phyloP scores from a whole-genome alignment of 352 stramenopile genomes.

The Phytophthora syringae region DNA sequence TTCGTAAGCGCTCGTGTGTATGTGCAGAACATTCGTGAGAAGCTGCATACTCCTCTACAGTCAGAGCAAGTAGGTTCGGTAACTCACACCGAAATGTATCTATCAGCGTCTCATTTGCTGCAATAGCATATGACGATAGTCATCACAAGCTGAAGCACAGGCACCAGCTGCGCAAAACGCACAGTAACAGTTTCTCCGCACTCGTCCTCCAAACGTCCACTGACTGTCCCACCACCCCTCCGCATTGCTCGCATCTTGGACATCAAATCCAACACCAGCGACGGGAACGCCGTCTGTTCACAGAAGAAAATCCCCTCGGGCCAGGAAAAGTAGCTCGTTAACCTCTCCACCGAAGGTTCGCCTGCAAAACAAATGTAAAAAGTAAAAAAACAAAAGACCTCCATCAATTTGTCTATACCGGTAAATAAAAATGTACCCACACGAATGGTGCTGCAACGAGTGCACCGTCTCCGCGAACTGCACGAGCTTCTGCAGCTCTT shows the following conservation, averaged over 20 bases:
- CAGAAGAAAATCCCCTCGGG: constrained; percentile 48
- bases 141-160: constrained; percentile 62
- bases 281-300: constrained; percentile 75
- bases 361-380: no score
- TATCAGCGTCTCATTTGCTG: constrained; percentile 54
- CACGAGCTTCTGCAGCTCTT: constrained; percentile 52
- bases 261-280: constrained; percentile 71
- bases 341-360: constrained; percentile 38
- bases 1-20: constrained; percentile 76
- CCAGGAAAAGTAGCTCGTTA: constrained; percentile 65
- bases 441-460: constrained; percentile 52
- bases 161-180: constrained; percentile 35
- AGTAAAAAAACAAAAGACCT: neutral
- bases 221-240: neutral
- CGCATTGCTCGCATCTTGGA: constrained; percentile 49
- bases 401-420: no score
- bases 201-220: neutral
- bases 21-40: constrained; percentile 67
- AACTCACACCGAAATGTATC: constrained; percentile 76
- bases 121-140: constrained; percentile 63
- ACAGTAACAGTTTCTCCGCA: no score
- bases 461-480: constrained; percentile 49
- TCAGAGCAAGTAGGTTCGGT: constrained; percentile 65
- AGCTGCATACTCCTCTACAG: constrained; percentile 78
- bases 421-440: constrained; percentile 31